Conservation (phyloP, 257 asterid genomes). For the Solanum bulbocastanum region DNA sequence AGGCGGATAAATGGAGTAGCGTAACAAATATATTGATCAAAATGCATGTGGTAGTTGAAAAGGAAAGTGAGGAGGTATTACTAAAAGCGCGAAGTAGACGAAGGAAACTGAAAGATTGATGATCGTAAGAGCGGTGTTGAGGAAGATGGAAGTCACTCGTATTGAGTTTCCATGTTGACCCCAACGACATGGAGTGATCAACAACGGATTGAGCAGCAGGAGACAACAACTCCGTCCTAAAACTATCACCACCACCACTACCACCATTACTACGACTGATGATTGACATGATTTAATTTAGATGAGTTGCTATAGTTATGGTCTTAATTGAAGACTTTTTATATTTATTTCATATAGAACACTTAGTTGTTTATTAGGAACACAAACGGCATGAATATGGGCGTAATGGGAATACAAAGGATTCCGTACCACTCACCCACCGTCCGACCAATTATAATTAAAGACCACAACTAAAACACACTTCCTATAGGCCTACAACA, state of each 20-base stretch:
- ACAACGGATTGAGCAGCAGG: neutral
- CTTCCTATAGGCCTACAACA: neutral
- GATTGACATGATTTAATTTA: neutral
- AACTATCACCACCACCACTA: neutral
- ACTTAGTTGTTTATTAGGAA: neutral
- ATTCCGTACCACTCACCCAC: neutral
- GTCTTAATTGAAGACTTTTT: neutral
- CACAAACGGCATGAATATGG: neutral
- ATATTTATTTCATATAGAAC: neutral
- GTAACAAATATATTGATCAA: neutral
- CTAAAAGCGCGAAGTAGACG: neutral
- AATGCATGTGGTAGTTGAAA: neutral
- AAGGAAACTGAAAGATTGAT: neutral
- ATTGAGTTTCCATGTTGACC: neutral
- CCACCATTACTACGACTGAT: neutral
- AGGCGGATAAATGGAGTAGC: neutral
- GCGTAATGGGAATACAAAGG: neutral
- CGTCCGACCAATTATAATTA: neutral
- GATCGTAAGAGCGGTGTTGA: neutral
- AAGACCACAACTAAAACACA: neutral
- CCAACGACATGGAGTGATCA: neutral
- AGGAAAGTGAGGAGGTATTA: neutral
- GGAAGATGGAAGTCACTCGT: neutral
- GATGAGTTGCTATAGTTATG: neutral
- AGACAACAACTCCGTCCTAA: neutral